Base-by-base conservation (phyloP, 2,329 filamentous ascomycete genomes). In the Bipolaris zeicola region DNA sequence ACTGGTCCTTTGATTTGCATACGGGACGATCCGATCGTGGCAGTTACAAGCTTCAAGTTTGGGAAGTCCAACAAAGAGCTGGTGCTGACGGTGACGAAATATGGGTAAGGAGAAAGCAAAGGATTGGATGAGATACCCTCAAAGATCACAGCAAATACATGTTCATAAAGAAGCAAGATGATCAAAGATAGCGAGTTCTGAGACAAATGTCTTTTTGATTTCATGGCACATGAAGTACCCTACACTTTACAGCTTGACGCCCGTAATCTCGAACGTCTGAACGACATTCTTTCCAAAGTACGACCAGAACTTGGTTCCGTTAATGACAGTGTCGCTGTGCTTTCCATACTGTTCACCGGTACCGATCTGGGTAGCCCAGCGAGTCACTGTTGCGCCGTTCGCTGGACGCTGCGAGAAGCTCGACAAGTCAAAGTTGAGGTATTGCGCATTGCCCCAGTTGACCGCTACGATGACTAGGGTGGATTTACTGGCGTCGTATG, bases 1-100 rank as follows among this genome's bases (percentile, higher is more conserved):
- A 80, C 4, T 91, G 88, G 88, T 87, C 86, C 0, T 91, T 90
- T 71, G 88, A 91, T 67, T 65, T 90, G 2, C 83, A 85, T 50
- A 84, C 87, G 0, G 88, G 88, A 0, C 78, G 78, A 64, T 81
- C 81, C 1, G 88, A 90, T 68, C 81, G 87, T 0, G 87, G 83
- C 1, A 83, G 75, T 43, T 90, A 90, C 66, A 82, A 77, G 57
- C 76, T 90, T 8, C 81, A 81, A 20, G 74, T 87, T 0, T 90
- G 87, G 86, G 87, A 90, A 61, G 81, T 88, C 0, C 80, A 90
- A 57, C 50, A 87, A 8, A 62, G 22, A 61, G n/a, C 37, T 18
- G 47, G 43, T 11, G 26, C 36, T 48, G 37, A 44, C 0, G 61
- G 58, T 3, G 57, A 59, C 1, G 57, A 70, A 4, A 43, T 72